phyloP scores from a whole-genome alignment of 495 filamentous ascomycete genomes.

The Penicillium cataractarum region DNA sequence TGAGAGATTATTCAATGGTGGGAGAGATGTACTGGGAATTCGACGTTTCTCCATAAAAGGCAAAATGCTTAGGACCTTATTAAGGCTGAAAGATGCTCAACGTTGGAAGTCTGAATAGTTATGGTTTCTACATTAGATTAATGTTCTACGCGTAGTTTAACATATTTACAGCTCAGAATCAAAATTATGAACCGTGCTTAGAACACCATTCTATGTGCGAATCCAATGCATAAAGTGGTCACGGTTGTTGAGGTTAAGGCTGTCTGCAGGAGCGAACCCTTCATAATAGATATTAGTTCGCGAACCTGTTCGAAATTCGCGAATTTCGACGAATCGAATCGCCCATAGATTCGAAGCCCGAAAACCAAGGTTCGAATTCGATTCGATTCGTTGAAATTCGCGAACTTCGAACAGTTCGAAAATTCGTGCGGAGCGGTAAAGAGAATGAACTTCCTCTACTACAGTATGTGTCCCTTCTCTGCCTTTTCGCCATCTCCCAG shows the following conservation, averaged over 20 bases:
- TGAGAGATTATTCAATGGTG: not conserved
- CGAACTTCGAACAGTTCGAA: conserved; percentile 4
- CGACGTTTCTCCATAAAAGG: not conserved
- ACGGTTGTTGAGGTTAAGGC: no score
- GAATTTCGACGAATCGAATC: conserved; percentile 11
- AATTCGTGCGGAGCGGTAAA: conserved; percentile 11
- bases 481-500: no score
- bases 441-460: no score
- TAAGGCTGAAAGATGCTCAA: not conserved
- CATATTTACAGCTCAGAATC: not conserved
- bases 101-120: not conserved
- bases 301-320: not conserved
- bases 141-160: no score
- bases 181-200: not conserved
- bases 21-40: not conserved
- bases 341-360: conserved; percentile 7
- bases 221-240: not conserved
- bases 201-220: not conserved
- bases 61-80: not conserved
- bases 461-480: no score
- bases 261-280: not conserved
- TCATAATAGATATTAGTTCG: not conserved
- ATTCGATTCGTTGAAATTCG: conserved; percentile 12
- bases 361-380: conserved; percentile 12
- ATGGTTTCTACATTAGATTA: no score